Base-by-base conservation (phyloP, 805 yeast genomes). In the Candida nitratophila region DNA sequence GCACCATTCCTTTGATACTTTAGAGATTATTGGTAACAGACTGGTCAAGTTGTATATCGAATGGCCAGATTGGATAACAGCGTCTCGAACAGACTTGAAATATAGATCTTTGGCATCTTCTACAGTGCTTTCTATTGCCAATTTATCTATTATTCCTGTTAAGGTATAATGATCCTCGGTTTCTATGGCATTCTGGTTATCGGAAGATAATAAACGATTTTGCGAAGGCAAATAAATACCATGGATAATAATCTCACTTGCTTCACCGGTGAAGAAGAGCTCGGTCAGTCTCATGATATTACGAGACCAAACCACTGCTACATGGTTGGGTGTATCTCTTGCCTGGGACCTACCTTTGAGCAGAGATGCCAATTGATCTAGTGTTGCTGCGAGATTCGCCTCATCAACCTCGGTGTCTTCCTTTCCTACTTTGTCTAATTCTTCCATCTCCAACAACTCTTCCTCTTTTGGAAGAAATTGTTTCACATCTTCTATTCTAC, bases 141-240 rank as follows among this genome's bases (percentile, higher is more conserved):
- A 47, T 47, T 72, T 73, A 58, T 83, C 90, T 22, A 82, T 72
- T 1, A 83, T 65, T 2, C 90, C 93, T 54, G 86, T 79, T 7
- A 82, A 68, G 20, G 81, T 57, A 1, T 77, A 66, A 39, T 64
- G 61, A 9, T 64, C 53, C 3, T 53, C 49, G 2, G 41, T 37
- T 11, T 56, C 49, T 14, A 12, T 5, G 30, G 29, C 11, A 2
- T 21, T 16, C 14, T 12, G 6, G 35, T 36, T 11, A 39, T 14
- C 34, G 8, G 3, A 14, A 2, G 15, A 17, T 6, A n/a, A n/a
- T 37, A 12, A 53, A 17, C 8, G 49, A 32, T 0, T 55, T 47
- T 5, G 50, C 42, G 20, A 41, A n/a, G 50, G 45, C 52, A 76
- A 67, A 15, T 76, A 47, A 47, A 73, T 74, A 2, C 73, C 74